These are phyloP conservation scores for Rhizoctonia solani DNA, from an alignment of 1,284 basidiomycete species.

Conservation along the genomic window DNA sequence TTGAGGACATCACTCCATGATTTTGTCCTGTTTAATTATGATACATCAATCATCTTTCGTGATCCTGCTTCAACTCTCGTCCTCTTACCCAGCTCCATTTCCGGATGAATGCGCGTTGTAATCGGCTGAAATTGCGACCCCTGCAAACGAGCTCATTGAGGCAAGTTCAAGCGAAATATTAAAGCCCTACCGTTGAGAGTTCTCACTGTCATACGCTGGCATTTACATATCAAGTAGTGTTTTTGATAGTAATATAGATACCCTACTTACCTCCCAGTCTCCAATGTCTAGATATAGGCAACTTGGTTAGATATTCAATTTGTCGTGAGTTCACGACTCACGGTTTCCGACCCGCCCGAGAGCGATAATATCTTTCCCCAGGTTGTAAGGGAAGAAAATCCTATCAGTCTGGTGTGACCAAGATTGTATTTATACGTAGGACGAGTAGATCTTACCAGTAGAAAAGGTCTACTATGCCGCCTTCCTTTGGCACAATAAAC, in stretches of 20 bases:
- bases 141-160: background rate
- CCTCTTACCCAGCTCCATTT: slow-evolving; percentile 22
- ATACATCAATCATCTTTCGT: background rate
- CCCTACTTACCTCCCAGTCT: slow-evolving; percentile 20
- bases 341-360: slow-evolving; percentile 25
- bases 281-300: slow-evolving; percentile 12
- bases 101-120: slow-evolving; percentile 27
- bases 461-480: slow-evolving; percentile 27
- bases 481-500: slow-evolving; percentile 26
- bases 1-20: slow-evolving; percentile 31
- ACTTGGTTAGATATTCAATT: background rate
- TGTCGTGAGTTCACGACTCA: background rate
- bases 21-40: background rate
- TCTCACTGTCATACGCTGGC: slow-evolving; percentile 29
- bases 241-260: background rate
- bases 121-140: slow-evolving; percentile 26
- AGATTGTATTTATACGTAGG: background rate
- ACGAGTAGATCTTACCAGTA: slow-evolving; percentile 7
- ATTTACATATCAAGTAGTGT: background rate
- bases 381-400: slow-evolving; percentile 33
- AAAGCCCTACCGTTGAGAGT: slow-evolving; percentile 4
- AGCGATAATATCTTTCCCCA: slow-evolving; percentile 20
- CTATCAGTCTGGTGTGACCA: background rate
- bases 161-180: no score
- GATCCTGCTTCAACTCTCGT: no score